These are phyloP conservation scores for Neoboletus subvelutipes DNA, from an alignment of 768 basidiomycete species.

Conservation along the genomic window DNA sequence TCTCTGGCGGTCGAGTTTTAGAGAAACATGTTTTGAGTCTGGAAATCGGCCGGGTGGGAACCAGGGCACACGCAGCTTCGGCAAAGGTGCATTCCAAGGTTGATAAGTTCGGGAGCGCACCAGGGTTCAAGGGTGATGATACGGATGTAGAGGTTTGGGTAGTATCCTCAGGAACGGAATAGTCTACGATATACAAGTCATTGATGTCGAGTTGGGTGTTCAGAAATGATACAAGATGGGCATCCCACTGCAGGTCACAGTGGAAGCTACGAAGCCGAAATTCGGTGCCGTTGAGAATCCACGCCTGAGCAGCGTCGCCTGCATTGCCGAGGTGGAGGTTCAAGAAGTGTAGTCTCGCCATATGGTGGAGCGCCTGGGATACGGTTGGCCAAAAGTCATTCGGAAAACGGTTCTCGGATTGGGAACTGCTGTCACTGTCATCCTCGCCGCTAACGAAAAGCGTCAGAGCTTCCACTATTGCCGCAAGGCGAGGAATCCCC, in stretches of 20 bases:
- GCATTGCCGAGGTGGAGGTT: conserved; percentile 42
- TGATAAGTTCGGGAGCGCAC: conserved; percentile 48
- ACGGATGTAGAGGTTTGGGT: conserved; percentile 12
- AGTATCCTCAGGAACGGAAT: conserved; percentile 18
- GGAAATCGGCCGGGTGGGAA: conserved; percentile 57
- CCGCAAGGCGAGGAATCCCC: conserved; percentile 46
- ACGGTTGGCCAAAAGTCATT: conserved; percentile 51
- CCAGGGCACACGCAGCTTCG: conserved; percentile 57
- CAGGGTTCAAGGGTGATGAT: conserved; percentile 23
- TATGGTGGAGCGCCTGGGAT: conserved; percentile 48
- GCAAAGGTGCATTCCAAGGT: conserved; percentile 66
- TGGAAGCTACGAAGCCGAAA: conserved; percentile 62
- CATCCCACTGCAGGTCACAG: conserved; percentile 68
- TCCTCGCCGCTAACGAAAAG: conserved; percentile 38
- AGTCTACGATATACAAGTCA: conserved; percentile 38
- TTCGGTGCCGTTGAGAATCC: conserved; percentile 40
- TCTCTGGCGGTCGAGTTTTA: conserved; percentile 44
- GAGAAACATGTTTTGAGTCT: conserved; percentile 72
- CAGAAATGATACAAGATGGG: conserved; percentile 41
- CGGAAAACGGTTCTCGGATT: conserved; percentile 20
- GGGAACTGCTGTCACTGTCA: not conserved
- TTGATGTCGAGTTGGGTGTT: conserved; percentile 26
- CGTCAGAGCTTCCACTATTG: conserved; percentile 53
- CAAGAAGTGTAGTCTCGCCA: conserved; percentile 48
- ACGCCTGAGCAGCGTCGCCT: conserved; percentile 31